phyloP scores from a whole-genome alignment of 129 eudicot species.

The Logfia minima region DNA sequence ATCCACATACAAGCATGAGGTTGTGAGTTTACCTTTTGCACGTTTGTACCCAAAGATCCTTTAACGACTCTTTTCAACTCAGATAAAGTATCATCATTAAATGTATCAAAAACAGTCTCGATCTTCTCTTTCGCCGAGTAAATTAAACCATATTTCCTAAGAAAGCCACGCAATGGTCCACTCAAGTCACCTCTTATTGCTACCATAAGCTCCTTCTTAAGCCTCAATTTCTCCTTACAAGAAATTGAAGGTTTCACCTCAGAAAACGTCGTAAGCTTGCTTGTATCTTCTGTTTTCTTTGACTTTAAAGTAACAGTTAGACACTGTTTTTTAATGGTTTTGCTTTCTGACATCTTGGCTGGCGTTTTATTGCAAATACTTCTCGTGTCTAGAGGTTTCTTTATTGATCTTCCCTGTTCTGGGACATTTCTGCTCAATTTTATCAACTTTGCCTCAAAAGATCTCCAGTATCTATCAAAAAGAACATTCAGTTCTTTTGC shows the following conservation, averaged over 20 bases:
- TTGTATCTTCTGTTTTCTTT: constrained; percentile 27
- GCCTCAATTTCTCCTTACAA: constrained; percentile 43
- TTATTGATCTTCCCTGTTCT: background rate
- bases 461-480: constrained; percentile 51
- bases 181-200: constrained; percentile 38
- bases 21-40: constrained; percentile 33
- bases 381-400: constrained; percentile 7
- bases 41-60: constrained; percentile 32
- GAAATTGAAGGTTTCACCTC: constrained; percentile 30
- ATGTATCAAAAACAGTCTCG: constrained; percentile 36
- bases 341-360: constrained; percentile 15
- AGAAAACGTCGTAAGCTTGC: constrained; percentile 16
- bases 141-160: constrained; percentile 41
- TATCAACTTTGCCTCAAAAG: constrained; percentile 35
- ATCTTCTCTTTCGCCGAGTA: constrained; percentile 30
- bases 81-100: constrained; percentile 37
- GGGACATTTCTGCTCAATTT: constrained; percentile 9
- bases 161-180: constrained; percentile 33
- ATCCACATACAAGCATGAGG: constrained; percentile 4
- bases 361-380: constrained; percentile 9
- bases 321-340: constrained; percentile 14
- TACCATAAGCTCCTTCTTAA: constrained; percentile 35
- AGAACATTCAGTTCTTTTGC: constrained; percentile 48
- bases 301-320: background rate
- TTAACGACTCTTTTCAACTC: constrained; percentile 47